A percentile compares a stretch with the other conserved stretches of the same genome.
These are phyloP conservation scores for Symbiodinium pilosum DNA, from an alignment of 73 alveolate species.

Conservation along the genomic window DNA sequence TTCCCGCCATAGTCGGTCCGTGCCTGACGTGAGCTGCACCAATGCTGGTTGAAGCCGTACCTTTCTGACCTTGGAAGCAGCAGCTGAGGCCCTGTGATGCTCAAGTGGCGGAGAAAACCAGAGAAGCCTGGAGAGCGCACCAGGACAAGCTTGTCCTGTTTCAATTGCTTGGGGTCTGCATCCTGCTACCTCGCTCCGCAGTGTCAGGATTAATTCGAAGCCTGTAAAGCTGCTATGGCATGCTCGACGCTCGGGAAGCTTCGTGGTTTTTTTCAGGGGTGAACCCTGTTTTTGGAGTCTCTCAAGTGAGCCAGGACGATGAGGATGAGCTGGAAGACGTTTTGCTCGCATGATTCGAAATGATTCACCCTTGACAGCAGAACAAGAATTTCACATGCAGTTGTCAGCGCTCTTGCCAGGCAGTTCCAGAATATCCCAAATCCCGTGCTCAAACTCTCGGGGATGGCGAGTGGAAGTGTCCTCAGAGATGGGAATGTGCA, in stretches of 20 bases:
- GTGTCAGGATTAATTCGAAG: not conserved
- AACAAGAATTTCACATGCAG: too few relatives aligned
- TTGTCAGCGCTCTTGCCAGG: too few relatives aligned
- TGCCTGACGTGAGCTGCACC: not conserved
- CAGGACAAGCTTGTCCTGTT: not conserved
- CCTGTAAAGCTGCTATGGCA: not conserved
- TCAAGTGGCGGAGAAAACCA: constrained; percentile 48
- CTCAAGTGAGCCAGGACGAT: not conserved
- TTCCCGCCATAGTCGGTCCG: constrained; percentile 49
- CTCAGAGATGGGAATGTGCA: not conserved
- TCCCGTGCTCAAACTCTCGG: constrained; percentile 43
- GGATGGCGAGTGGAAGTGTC: constrained; percentile 38
- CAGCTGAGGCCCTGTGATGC: constrained; percentile 42
- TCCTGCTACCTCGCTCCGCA: too few relatives aligned
- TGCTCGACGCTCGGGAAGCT: not conserved
- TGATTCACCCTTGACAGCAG: too few relatives aligned
- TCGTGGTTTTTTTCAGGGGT: not conserved
- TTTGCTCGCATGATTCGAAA: too few relatives aligned
- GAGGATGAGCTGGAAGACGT: not conserved
- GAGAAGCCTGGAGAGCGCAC: constrained; percentile 63
- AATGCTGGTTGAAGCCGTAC: not conserved
- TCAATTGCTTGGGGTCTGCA: too few relatives aligned
- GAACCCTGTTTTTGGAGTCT: not conserved
- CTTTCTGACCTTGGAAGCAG: too few relatives aligned
- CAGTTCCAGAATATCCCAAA: constrained; percentile 59